Evolutionary conservation across 2,329 filamentous ascomycete genomes (phyloP).

Genomic region (Aspergillus brunneoviolaceus): DNA sequence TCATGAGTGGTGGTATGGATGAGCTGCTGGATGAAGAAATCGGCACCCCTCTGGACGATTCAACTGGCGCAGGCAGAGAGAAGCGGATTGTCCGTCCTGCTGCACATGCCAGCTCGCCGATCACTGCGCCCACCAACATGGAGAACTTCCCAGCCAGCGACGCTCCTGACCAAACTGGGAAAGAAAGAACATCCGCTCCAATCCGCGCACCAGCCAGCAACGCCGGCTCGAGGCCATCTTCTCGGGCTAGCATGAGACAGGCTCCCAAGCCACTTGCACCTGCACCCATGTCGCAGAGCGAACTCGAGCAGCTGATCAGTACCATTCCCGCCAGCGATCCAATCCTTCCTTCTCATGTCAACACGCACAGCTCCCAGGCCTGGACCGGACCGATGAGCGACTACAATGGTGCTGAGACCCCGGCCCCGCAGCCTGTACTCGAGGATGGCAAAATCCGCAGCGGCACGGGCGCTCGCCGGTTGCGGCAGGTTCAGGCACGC

Average conservation of each 20-base stretch:
- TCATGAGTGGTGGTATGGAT: conserved; percentile 77
- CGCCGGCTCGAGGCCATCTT: conserved; percentile 38
- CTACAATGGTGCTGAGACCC: conserved; percentile 42
- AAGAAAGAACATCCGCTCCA: conserved; percentile 21
- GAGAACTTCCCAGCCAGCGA: conserved; percentile 24
- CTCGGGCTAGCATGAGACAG: conserved; percentile 36
- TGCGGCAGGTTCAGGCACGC: conserved; percentile 60
- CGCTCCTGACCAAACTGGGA: conserved; percentile 20
- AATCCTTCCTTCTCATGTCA: conserved; percentile 25
- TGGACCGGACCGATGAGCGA: conserved; percentile 48
- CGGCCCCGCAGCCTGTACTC: conserved; percentile 26
- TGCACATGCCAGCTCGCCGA: conserved; percentile 29
- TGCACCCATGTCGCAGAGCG: conserved; percentile 37
- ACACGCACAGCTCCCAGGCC: conserved; percentile 24
- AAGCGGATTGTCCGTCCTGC: conserved; percentile 26
- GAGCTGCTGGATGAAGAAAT: conserved; percentile 65
- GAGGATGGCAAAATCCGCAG: conserved; percentile 44
- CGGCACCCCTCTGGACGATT: conserved; percentile 28
- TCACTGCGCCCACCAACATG: conserved; percentile 20
- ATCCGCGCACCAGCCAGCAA: conserved; percentile 29
- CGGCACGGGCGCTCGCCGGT: conserved; percentile 62
- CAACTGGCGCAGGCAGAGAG: conserved; percentile 19
- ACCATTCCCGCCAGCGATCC: conserved; percentile 55
- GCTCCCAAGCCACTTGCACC: conserved; percentile 40
- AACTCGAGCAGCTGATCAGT: conserved; percentile 32